Evolutionary conservation across 2,329 filamentous ascomycete species (phyloP).

Genomic region (Alternaria burnsii): DNA sequence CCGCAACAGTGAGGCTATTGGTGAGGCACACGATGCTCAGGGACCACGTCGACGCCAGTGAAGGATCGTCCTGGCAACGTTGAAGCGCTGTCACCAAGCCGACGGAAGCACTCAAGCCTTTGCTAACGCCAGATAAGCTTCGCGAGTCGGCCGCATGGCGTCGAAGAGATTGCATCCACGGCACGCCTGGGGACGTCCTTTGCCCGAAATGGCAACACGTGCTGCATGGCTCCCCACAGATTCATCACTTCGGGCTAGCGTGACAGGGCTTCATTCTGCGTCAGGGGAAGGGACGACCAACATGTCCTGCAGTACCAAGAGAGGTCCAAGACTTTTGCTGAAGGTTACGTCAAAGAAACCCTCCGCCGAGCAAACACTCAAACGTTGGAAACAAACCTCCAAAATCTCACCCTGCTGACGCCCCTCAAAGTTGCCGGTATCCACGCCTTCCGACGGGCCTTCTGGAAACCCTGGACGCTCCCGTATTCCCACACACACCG

Average conservation of each 20-base stretch:
- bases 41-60: background rate
- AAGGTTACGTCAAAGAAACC: constrained; percentile 8
- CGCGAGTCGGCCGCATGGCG: constrained; percentile 3
- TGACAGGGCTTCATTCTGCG: constrained; percentile 6
- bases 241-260: constrained; percentile 21
- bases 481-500: constrained; percentile 18
- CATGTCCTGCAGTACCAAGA: background rate
- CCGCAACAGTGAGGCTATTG: constrained; percentile 3
- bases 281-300: constrained; percentile 17
- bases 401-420: background rate
- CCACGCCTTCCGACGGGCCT: constrained; percentile 1
- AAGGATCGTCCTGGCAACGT: constrained; percentile 10
- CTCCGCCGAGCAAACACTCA: background rate
- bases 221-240: constrained; percentile 9
- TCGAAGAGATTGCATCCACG: constrained; percentile 22
- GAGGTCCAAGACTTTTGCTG: background rate
- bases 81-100: constrained; percentile 20
- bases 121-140: constrained; percentile 29
- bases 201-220: constrained; percentile 15
- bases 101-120: constrained; percentile 26
- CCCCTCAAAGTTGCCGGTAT: background rate
- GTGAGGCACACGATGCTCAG: background rate
- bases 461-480: constrained; percentile 1
- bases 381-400: background rate
- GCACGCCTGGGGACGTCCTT: constrained; percentile 2